Base-by-base conservation (phyloP, 257 asterid genomes). In the Lycium ferocissimum region DNA sequence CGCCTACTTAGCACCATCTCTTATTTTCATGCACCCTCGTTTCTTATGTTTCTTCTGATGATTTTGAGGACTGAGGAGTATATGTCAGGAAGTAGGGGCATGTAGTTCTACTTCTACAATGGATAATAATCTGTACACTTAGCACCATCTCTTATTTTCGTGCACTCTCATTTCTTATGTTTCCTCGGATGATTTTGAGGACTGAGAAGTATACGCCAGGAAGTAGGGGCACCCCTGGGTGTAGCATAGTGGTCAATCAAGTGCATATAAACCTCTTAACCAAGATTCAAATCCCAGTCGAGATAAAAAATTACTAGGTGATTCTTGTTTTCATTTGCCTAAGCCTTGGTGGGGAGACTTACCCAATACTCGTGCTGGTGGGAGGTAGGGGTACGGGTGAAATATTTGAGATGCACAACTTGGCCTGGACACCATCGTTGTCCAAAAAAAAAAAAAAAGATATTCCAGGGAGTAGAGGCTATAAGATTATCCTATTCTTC, bases 51-150 rank as follows among this genome's bases (percentile, higher is more conserved):
- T 43, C 33, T 37, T 37, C 15, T 26, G 51, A 7, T 69, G 51
- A 69, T 69, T 37, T 69, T 69, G 53, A 37, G 51, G 79, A 71
- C 5, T 40, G 54, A 6, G 79, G 54, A 4, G 79, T 71, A 71
- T 43, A 40, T 71, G 79, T 35, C 35, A 71, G 79, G 79, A 70
- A 70, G 54, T 8, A 70, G 79, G 79, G 56, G 9, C 49, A 70
- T 26, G 1, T 26, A 26, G 33, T 26, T 26, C 33, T 26, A 26
- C 33, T 26, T 26, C 33, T 26, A 26, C 33, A 26, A 26, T 26
- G 33, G 33, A 26, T 26, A 26, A 26, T 26, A 26, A 26, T 26
- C 33, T 26, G 33, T 26, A 0, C 61, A 65, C 72, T 71, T 8
- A 47, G 35, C 22, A 53, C 38, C 9, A n/a, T 53, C 51, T 78